These are phyloP conservation scores for Apophysomyces sp. DNA, from an alignment of 371 early-diverging fungal genomes.

Conservation along the genomic window DNA sequence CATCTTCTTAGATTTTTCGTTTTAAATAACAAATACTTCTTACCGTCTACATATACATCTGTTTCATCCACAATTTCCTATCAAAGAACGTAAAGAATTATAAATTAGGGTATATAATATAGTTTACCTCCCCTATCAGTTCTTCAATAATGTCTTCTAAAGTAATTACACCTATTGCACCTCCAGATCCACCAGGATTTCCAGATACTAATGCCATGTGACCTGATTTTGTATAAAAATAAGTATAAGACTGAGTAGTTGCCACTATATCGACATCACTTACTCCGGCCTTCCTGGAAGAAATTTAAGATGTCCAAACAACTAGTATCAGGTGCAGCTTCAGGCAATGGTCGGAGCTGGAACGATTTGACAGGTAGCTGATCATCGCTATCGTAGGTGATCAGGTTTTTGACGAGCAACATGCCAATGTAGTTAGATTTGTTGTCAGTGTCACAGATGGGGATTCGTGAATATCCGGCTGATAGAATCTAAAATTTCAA, in stretches of 20 bases:
- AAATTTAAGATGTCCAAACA: constrained; percentile 89
- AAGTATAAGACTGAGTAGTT: constrained; percentile 5
- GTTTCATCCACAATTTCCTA: constrained; percentile 86
- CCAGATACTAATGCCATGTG: constrained; percentile 76
- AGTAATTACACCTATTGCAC: constrained; percentile 90
- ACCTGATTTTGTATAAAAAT: constrained; percentile 33
- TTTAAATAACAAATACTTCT: not conserved
- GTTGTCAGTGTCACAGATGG: constrained; percentile 66
- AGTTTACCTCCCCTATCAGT: constrained; percentile 76
- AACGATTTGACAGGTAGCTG: constrained; percentile 68
- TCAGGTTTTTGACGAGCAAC: constrained; percentile 84
- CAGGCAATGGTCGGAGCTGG: constrained; percentile 71
- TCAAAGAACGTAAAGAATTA: too few relatives aligned
- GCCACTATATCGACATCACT: constrained; percentile 20
- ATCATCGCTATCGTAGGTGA: constrained; percentile 85
- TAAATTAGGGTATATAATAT: not conserved
- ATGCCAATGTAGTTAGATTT: constrained; percentile 83
- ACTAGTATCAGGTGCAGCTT: constrained; percentile 70
- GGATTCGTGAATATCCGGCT: constrained; percentile 92
- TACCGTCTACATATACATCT: constrained; percentile 75
- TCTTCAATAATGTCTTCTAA: constrained; percentile 98
- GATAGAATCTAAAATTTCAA: constrained; percentile 69
- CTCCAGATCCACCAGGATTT: constrained; percentile 45
- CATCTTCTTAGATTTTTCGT: too few relatives aligned
- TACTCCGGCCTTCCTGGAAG: constrained; percentile 91